phyloP scores from a whole-genome alignment of 1,139 yeast genomes.

The Nakaseomyces sp. region DNA sequence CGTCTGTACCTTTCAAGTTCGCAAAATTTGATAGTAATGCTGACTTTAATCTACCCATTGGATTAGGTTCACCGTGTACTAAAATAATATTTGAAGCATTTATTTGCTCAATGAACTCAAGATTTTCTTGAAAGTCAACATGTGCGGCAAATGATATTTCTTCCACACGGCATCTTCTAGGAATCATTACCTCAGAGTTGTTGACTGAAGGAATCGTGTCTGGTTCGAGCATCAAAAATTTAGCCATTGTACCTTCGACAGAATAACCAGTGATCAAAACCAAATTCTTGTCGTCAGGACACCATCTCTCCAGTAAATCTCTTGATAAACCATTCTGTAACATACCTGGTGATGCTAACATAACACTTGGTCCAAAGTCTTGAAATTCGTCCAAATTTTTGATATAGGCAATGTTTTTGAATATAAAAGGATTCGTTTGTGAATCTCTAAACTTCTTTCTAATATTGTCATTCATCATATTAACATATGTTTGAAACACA shows the following conservation, averaged over 20 bases:
- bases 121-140: slow-evolving; percentile 89
- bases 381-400: slow-evolving; percentile 76
- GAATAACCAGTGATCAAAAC: slow-evolving; percentile 92
- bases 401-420: slow-evolving; percentile 74
- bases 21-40: slow-evolving; percentile 85
- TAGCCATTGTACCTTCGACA: slow-evolving; percentile 97
- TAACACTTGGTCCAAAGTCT: slow-evolving; percentile 92
- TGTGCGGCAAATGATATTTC: slow-evolving; percentile 98
- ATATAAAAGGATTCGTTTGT: slow-evolving; percentile 78
- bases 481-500: slow-evolving; percentile 91
- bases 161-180: slow-evolving; percentile 81
- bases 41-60: slow-evolving; percentile 94
- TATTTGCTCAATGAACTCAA: slow-evolving; percentile 81
- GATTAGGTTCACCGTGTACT: slow-evolving; percentile 97
- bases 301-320: slow-evolving; percentile 88
- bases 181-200: slow-evolving; percentile 76
- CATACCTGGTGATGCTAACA: slow-evolving; percentile 97
- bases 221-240: slow-evolving; percentile 79
- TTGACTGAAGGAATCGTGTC: slow-evolving; percentile 70
- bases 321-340: slow-evolving; percentile 91
- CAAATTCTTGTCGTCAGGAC: slow-evolving; percentile 88
- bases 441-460: slow-evolving; percentile 70
- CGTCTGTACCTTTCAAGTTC: slow-evolving; percentile 71
- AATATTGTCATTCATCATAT: slow-evolving; percentile 92
- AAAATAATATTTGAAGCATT: slow-evolving; percentile 76